Conservation (phyloP, 257 asterid species). For the Perilla frutescens region DNA sequence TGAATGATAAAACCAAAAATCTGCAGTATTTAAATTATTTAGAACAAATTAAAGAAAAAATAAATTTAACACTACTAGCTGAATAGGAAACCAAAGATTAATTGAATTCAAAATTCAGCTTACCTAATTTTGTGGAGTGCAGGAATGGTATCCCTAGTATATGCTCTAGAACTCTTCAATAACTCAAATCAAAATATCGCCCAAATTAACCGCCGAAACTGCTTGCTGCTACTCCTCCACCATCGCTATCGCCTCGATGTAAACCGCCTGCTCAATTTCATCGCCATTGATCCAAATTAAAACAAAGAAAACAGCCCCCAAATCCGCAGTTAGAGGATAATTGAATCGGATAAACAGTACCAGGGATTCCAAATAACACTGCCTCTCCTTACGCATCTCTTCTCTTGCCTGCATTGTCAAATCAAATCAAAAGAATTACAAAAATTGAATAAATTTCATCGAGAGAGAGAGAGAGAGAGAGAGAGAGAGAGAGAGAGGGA, state of each 20-base stretch:
- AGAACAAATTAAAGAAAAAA: conserved; percentile 22
- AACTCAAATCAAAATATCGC: conserved; percentile 34
- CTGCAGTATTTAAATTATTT: too few species aligned
- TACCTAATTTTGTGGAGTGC: conserved; percentile 97
- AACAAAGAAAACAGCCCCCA: conserved; percentile 24
- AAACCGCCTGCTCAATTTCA: conserved; percentile 63
- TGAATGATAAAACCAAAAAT: too few species aligned
- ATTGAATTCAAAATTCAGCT: conserved; percentile 7
- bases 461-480: neutral
- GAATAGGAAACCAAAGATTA: conserved; percentile 21
- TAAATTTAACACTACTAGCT: conserved; percentile 26
- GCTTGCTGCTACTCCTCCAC: conserved; percentile 97
- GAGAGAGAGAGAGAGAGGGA: too few species aligned
- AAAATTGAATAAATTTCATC: neutral
- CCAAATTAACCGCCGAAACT: conserved; percentile 68
- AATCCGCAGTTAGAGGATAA: neutral
- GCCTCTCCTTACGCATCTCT: conserved; percentile 96
- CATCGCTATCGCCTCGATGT: conserved; percentile 85
- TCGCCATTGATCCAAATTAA: conserved; percentile 17
- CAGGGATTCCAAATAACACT: conserved; percentile 87
- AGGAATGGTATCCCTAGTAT: conserved; percentile 84
- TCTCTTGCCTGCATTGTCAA: conserved; percentile 81
- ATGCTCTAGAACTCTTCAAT: conserved; percentile 82
- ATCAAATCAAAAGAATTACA: conserved; percentile 12
- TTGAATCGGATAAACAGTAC: conserved; percentile 43